Base-by-base conservation (phyloP, 805 yeast species). In the Wickerhamomyces rabaulensis region DNA sequence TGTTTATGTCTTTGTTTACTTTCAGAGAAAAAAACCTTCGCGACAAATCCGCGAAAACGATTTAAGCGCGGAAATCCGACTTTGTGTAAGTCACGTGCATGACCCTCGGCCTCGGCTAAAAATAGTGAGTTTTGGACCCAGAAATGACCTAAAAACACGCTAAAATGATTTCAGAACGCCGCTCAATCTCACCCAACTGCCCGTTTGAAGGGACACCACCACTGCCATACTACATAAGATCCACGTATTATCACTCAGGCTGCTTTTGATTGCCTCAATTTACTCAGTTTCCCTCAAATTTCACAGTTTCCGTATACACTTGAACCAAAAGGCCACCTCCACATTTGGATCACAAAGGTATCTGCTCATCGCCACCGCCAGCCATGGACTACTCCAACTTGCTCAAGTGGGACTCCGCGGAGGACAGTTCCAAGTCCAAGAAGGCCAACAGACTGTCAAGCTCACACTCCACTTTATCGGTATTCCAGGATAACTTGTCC, bases 301-400 rank as follows among this genome's bases (percentile, higher is more conserved):
- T 13, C 13, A 4, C 31, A 27, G 7, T 25, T 13, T 8, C 27
- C 12, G n/a, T n/a, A n/a, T n/a, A 22, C 23, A 22, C 8, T 22
- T 22, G 5, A 22, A 22, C 23, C 5, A 5, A 22, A 22, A 9
- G 27, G 12, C 27, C 9, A 25, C 27, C 27, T 25, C 27, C 27
- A 25, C 27, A 25, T 25, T 25, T 25, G 9, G 27, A 9, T 25
- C 13, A 25, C 27, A 25, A 25, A 25, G 27, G 13, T 25, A 6
- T 25, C 13, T 27, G n/a, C 10, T 13, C 4, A 27, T 27, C 31
- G n/a, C 10, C 7, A 27, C 31, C 13, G n/a, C n/a, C 7, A 4
- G 31, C 31, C 4, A 62, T 62, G 62, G 66, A 63, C 46, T 63
- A 60, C 4, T 49, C 62, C 7, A 58, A 53, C 40, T 55, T 64